Conservation (phyloP, 192 early-diverging fungal species). For the Coemansia sp. region DNA sequence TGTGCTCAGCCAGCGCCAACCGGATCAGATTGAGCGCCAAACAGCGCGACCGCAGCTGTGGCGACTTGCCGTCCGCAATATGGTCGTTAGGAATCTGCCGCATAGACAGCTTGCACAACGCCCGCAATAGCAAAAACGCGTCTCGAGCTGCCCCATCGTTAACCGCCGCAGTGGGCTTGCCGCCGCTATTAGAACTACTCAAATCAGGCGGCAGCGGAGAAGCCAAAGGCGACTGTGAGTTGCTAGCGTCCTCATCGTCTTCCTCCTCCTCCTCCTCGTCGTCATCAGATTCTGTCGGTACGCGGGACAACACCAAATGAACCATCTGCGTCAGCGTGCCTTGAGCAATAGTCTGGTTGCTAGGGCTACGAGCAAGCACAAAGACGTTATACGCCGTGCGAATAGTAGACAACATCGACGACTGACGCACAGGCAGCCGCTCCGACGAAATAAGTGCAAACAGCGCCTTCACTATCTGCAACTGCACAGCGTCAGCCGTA, state of each 20-base stretch:
- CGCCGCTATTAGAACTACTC: not conserved
- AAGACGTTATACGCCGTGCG: constrained; percentile 90
- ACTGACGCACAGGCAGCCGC: constrained; percentile 69
- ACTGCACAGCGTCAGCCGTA: constrained; percentile 84
- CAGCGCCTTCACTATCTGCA: constrained; percentile 92
- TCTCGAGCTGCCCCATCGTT: constrained; percentile 61
- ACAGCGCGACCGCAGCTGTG: constrained; percentile 82
- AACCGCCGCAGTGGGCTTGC: not conserved
- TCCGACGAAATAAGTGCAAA: constrained; percentile 78
- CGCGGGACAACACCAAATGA: constrained; percentile 76
- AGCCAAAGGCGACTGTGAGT: not conserved
- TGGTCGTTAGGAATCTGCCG: constrained; percentile 72
- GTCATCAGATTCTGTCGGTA: constrained; percentile 29
- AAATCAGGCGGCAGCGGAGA: not conserved
- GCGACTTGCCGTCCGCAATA: constrained; percentile 74
- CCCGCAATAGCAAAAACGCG: constrained; percentile 82
- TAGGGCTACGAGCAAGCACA: constrained; percentile 68
- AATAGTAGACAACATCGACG: constrained; percentile 77
- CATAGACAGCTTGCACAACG: constrained; percentile 89
- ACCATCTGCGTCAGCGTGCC: constrained; percentile 91
- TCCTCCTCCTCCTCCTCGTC: constrained; percentile 8
- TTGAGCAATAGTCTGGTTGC: constrained; percentile 86
- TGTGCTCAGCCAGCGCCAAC: constrained; percentile 73
- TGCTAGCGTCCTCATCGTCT: not conserved
- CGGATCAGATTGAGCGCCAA: constrained; percentile 82